Base-by-base conservation (phyloP, 257 asterid genomes). In the Nicotiana knightiana region DNA sequence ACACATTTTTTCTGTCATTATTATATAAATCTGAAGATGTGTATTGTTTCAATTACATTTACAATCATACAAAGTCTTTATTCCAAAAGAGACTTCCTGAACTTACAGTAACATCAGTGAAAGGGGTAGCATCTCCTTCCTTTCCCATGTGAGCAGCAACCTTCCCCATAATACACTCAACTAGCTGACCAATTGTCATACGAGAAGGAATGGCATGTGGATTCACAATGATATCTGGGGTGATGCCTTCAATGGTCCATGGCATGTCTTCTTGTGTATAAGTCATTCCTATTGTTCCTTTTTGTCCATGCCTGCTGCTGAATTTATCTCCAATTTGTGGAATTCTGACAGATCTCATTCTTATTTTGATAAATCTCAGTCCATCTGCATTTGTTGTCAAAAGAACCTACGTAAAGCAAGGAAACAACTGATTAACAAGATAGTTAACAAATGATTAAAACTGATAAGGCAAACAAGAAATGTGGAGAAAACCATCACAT, bases 341-440 rank as follows among this genome's bases (percentile, higher is more conserved):
- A 70, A 96, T 90, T 53, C 98, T 88, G 17, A 96, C 94, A 2
- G 99, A 96, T 89, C 99, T 89, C 75, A 96, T 95, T 83, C 99
- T 89, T 83, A 96, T 96, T 86, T 93, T 96, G 61, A 94, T 95
- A 89, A 96, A 96, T 80, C 97, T 90, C 81, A 96, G 82, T 18
- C 99, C 98, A 84, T 96, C 99, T 48, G 99, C 98, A 82, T 96
- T 96, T 10, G 98, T 96, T 57, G 97, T 96, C 67, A 96, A 88
- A 57, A 96, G 88, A 57, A 94, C 99, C 79, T 75, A 48, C 9
- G 8, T 8, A 70, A 85, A 67, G 53, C 59, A 80, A 6, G 87
- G 73, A 65, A 81, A 81, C 57, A 83, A 64, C 73, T 81, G 13
- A 9, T 77, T 80, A 81, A 73, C 87, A 24, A 83, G 71, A 71